These are phyloP conservation scores for Pisolithus thermaeus DNA, from an alignment of 1,284 basidiomycete species.

Conservation along the genomic window DNA sequence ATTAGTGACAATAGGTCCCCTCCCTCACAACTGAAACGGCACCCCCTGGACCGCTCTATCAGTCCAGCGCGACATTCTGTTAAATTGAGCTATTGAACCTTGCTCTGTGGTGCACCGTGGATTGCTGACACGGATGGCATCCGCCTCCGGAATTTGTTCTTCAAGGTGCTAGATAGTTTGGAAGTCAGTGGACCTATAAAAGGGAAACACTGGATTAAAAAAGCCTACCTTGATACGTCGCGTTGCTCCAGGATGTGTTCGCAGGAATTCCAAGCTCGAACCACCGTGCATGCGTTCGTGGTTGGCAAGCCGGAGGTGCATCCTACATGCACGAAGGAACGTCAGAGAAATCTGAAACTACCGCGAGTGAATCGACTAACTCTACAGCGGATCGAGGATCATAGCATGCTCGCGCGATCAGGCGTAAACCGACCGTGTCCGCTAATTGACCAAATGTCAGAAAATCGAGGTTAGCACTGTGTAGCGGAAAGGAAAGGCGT, in stretches of 20 bases:
- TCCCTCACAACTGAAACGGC: not conserved
- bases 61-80: constrained; percentile 17
- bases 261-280: constrained; percentile 44
- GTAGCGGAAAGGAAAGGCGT: not conserved
- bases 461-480: not conserved
- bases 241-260: constrained; percentile 73
- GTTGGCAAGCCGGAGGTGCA: constrained; percentile 60
- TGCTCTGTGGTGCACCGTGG: constrained; percentile 39
- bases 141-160: constrained; percentile 50
- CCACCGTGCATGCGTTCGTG: constrained; percentile 38
- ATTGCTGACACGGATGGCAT: constrained; percentile 43
- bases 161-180: constrained; percentile 42
- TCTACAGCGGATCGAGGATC: constrained; percentile 70
- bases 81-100: constrained; percentile 20
- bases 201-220: not conserved
- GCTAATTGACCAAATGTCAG: constrained; percentile 35
- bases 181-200: not conserved
- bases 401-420: constrained; percentile 77
- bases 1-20: not conserved
- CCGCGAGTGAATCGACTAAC: constrained; percentile 35
- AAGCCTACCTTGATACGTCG: constrained; percentile 61
- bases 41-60: not conserved
- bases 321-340: constrained; percentile 34
- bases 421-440: constrained; percentile 68
- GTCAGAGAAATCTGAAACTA: constrained; percentile 3